Conservation (phyloP, 2,329 filamentous ascomycete genomes). For the Scedosporium aurantiacum region DNA sequence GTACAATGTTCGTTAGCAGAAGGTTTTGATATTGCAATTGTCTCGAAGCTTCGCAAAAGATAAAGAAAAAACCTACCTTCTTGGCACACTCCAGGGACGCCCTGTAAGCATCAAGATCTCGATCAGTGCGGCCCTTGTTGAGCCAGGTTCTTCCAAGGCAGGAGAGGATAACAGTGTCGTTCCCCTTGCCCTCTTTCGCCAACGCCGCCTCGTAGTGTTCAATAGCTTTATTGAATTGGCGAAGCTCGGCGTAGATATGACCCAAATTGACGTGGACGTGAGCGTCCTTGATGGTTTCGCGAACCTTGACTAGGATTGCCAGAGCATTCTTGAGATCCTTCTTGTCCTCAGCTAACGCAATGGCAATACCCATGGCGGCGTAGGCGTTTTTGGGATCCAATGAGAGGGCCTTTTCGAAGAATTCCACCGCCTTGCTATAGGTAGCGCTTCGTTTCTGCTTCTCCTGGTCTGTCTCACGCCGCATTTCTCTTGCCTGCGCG, state of each 20-base stretch:
- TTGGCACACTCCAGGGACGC: constrained; percentile 50
- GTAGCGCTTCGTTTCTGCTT: constrained; percentile 80
- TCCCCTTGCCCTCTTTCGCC: constrained; percentile 60
- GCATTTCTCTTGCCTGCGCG: constrained; percentile 84
- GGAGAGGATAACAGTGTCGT: constrained; percentile 68
- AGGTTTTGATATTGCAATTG: not conserved
- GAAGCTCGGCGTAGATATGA: constrained; percentile 81
- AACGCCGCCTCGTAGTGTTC: constrained; percentile 88
- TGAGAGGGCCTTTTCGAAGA: constrained; percentile 94
- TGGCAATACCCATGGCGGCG: constrained; percentile 89
- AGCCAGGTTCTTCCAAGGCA: constrained; percentile 85
- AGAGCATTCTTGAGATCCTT: constrained; percentile 77
- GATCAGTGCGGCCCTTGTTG: constrained; percentile 58
- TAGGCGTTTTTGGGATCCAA: constrained; percentile 94
- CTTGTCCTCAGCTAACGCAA: constrained; percentile 87
- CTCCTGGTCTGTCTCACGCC: constrained; percentile 76
- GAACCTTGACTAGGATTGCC: constrained; percentile 79
- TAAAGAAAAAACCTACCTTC: constrained; percentile 37
- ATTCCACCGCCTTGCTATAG: constrained; percentile 89
- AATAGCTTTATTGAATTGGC: constrained; percentile 83
- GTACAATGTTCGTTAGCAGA: constrained; percentile 13
- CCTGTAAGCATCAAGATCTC: constrained; percentile 45
- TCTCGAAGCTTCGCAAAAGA: not conserved
- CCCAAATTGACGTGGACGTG: constrained; percentile 89
- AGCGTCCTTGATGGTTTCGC: constrained; percentile 79